Base-by-base conservation (phyloP, 352 stramenopile species). In the Globisporangium cederbergense region DNA sequence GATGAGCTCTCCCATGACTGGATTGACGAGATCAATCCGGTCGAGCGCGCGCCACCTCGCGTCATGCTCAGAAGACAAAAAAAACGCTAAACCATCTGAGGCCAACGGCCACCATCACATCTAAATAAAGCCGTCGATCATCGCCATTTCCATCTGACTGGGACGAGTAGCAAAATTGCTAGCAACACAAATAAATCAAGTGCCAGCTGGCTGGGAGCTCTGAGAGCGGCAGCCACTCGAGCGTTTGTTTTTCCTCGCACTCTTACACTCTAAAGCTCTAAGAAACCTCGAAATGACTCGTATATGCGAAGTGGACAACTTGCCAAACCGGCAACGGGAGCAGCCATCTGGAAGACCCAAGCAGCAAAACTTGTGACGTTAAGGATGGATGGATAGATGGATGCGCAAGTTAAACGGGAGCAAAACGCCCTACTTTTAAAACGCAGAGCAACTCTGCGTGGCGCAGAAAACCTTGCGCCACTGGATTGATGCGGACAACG, bases 241-340 rank as follows among this genome's bases (percentile, higher is more conserved):
- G 25, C 25, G 2, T 28, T 28, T 28, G 25, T 28, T 28, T 25
- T 28, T 28, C 25, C 25, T 28, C 25, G 2, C 25, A 28, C 25
- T 28, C 25, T 28, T 1, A 28, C 25, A 16, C 2, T 9, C 3
- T 14, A 36, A 11, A 22, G n/a, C 20, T 53, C 38, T 45, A 18
- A 16, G 16, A 45, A 4, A 18, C 16, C 38, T 45, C 4, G 38
- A 13, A 49, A 22, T 10, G 36, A 25, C 50, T 55, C 50, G 13
- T 56, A 56, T 56, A 56, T 40, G 50, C 50, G 28, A 56, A 56
- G 50, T 56, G 28, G 50, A 56, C 50, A 56, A 18, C 28, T 55
- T 32, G 49, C 14, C 28, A 42, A n/a, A 36, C 32, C 32, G 7
- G 32, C 32, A 36, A 8, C 32, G 7, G 32, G 32, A 36, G 32